Evolutionary conservation across 257 asterid species (phyloP).

Genomic region (Vinca minor): DNA sequence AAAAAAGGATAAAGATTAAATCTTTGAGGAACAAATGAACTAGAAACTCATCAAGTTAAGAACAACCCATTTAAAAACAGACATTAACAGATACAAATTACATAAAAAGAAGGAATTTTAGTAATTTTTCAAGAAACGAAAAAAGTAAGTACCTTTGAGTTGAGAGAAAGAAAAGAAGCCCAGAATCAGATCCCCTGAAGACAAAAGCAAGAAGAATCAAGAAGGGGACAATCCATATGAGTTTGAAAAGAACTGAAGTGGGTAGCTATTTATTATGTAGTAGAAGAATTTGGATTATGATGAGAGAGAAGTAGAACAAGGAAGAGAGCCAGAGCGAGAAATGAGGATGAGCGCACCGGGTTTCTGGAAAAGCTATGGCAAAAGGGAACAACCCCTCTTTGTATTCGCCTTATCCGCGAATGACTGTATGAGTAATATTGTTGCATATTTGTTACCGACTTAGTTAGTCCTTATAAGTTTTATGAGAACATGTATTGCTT

Average conservation of each 20-base stretch:
- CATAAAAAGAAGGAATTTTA: neutral
- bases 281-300: neutral
- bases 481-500: no score
- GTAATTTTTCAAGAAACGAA: neutral
- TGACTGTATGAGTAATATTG: no score
- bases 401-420: no score
- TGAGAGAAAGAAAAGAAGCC: conserved; percentile 22
- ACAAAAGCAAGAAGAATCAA: conserved; percentile 8
- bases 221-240: neutral
- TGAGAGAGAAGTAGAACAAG: conserved; percentile 1
- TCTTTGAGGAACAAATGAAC: conserved; percentile 6
- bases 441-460: no score
- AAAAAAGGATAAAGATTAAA: conserved; percentile 5
- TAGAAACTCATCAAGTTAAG: neutral
- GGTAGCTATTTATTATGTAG: conserved; percentile 1
- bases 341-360: conserved; percentile 37
- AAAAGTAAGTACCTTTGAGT: conserved; percentile 30
- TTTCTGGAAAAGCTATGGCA: conserved; percentile 16
- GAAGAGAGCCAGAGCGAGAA: conserved; percentile 16
- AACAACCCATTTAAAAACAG: neutral
- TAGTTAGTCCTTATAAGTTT: no score
- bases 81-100: neutral
- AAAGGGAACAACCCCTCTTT: conserved; percentile 22
- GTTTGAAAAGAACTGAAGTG: neutral
- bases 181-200: conserved; percentile 41